phyloP scores from a whole-genome alignment of 2,329 filamentous ascomycete species.

The Hysterium pulicare region DNA sequence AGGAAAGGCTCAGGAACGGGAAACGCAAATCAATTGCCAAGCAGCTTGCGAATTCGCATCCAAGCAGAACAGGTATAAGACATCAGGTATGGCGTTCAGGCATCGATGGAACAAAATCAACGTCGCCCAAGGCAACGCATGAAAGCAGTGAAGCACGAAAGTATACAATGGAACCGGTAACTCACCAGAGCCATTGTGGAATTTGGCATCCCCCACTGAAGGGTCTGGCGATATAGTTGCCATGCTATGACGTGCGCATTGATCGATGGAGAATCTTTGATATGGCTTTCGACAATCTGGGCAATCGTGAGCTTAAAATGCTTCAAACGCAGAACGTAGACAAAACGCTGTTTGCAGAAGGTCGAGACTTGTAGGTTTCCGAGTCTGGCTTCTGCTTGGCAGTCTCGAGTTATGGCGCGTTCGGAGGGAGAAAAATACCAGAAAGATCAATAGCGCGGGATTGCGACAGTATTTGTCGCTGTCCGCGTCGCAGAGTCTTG shows the following conservation, averaged over 20 bases:
- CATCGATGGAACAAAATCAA: conserved; percentile 29
- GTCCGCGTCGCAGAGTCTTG: neutral
- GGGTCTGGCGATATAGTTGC: conserved; percentile 33
- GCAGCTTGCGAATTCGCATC: conserved; percentile 7
- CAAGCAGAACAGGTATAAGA: conserved; percentile 22
- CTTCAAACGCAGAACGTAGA: conserved; percentile 1
- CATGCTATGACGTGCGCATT: conserved; percentile 32
- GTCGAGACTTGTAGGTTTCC: neutral
- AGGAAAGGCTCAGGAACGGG: conserved; percentile 3
- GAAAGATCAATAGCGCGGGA: conserved; percentile 1
- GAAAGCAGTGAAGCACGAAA: conserved; percentile 22
- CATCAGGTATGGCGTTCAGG: conserved; percentile 17
- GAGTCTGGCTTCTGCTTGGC: neutral
- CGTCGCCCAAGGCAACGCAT: conserved; percentile 25
- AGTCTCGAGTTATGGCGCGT: neutral
- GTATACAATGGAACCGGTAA: conserved; percentile 11
- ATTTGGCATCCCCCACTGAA: conserved; percentile 24
- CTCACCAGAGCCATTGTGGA: conserved; percentile 35
- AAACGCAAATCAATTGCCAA: neutral
- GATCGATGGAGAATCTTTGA: conserved; percentile 12
- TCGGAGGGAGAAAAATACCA: neutral
- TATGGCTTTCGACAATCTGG: conserved; percentile 1
- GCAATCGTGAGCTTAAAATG: neutral
- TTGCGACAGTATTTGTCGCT: neutral
- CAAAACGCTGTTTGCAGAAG: conserved; percentile 2